These are phyloP conservation scores for Prinsepia uniflora DNA, from an alignment of 306 rosid genomes.

Conservation along the genomic window DNA sequence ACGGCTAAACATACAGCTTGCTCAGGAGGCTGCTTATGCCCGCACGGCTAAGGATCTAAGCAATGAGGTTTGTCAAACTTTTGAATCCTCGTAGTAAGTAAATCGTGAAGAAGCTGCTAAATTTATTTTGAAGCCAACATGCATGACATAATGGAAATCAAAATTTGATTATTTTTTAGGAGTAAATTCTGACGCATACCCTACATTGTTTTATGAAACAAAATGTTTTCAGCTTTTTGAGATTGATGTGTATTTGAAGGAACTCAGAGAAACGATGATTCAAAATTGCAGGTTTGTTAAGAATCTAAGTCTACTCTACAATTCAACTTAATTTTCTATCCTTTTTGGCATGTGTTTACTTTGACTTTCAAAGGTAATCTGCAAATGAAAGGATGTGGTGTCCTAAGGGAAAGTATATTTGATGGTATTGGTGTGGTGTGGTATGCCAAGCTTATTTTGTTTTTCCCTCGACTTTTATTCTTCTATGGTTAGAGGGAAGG, in stretches of 20 bases:
- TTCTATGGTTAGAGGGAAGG: background rate
- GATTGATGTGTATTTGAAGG: conserved; percentile 57
- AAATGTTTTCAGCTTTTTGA: conserved; percentile 55
- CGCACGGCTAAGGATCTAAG: conserved; percentile 64
- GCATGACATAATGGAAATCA: background rate
- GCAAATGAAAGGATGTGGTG: background rate
- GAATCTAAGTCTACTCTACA: background rate
- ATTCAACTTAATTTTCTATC: background rate
- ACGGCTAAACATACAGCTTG: conserved; percentile 52
- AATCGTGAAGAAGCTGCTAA: background rate
- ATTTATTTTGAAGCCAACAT: background rate
- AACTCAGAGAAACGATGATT: conserved; percentile 61
- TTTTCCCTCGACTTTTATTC: background rate
- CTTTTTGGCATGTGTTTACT: background rate
- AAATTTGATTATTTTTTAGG: background rate
- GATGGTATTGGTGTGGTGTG: background rate
- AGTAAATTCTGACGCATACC: conserved; percentile 1
- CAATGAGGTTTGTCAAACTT: conserved; percentile 55
- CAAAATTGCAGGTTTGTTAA: conserved; percentile 73
- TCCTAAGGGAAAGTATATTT: background rate
- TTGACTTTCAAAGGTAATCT: background rate
- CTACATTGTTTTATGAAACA: background rate
- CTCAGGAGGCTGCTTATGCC: conserved; percentile 78
- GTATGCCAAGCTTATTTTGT: background rate
- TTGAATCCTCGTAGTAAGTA: conserved; percentile 2